Evolutionary conservation across 148 eudicot genomes (phyloP), one percentile per base, ranked within the genome.

Genomic region (Chenopodium suecicum): DNA sequence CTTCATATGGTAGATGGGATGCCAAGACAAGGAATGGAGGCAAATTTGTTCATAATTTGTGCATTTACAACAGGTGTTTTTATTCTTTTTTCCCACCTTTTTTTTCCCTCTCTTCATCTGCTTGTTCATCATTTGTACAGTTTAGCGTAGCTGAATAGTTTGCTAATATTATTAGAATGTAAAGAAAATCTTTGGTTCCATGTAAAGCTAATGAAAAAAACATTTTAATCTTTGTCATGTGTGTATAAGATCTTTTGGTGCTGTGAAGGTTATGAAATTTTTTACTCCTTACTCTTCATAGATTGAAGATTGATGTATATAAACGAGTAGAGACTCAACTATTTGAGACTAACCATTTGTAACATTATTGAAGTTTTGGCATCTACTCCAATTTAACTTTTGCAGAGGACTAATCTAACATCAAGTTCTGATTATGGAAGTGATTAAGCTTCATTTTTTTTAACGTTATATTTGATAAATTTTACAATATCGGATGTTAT

Each of bases 111-210:
- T 22, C 41, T 70, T 34, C 34, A 32, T 69, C 41, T 37, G 74
- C 48, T 70, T 70, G 19, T 50, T 70, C 20, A 31, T 12, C 29
- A 56, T 41, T 17, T 80, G 84, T 75, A 75, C 69, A 69, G 75
- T 41, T 6, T 19, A 76, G 44, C 34, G 9, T 66, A 25, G n/a
- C 63, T n/a, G 27, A 13, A 6, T 47, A 47, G 65, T 27, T 22
- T 80, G 23, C 58, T 63, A 77, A 62, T 56, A 27, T 22, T 3
- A 31, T 3, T 44, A 2, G 1, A 3, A n/a, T 72, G 75, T 72
- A 72, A 22, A 72, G 17, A 20, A 72, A 72, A 44, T 6, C 4
- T 46, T 9, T 44, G 54, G 56, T 46, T 72, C 5, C 52, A 19
- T 72, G 75, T 72, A 44, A 72, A 44, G 23, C 20, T 32, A 66